Evolutionary conservation across 495 filamentous ascomycete genomes (phyloP), one percentile per base, ranked within the genome.

Genomic region (Tuber brumale): DNA sequence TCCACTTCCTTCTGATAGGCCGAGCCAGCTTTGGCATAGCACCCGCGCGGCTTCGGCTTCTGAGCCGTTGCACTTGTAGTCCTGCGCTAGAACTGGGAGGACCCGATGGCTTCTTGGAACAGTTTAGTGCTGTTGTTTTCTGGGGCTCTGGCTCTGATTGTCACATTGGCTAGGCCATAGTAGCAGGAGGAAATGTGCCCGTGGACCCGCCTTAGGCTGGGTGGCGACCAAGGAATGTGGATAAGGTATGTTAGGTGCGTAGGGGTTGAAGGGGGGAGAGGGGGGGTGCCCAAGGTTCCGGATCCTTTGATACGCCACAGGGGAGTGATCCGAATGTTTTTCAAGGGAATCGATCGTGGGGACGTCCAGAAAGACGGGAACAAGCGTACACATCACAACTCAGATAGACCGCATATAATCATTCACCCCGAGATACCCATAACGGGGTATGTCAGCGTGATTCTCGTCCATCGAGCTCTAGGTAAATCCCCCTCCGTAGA

Each of bases 121-220:
- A 86, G 79, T 27, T 76, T 74, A 4, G 71, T 71, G n/a, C 71
- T 71, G 21, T 84, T 83, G 69, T 86, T 85, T 8, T 86, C 87
- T n/a, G 89, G 85, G 23, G 86, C 85, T 80, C 76, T 91, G 87
- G 27, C 91, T 92, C 79, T 88, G 19, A 92, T 86, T 16, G 90
- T 92, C 46, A 93, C 89, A 48, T 86, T 83, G 9, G 82, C 76
- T 1, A 88, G 86, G 77, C 93, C 87, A 31, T 92, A 91, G 14
- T 91, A 91, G 77, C 94, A 93, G 1, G 87, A 84, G 75, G 87
- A 84, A 76, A 94, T 93, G 80, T 92, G 85, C 75, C 87, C 86
- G 77, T 92, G 87, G 21, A 93, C 88, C 92, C 92, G 94, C 71
- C 90, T 82, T 23, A 94, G 84, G 18, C 89, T 75, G 91, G 85